Evolutionary conservation across 495 filamentous ascomycete species (phyloP).

Genomic region (Xylaria grammica): DNA sequence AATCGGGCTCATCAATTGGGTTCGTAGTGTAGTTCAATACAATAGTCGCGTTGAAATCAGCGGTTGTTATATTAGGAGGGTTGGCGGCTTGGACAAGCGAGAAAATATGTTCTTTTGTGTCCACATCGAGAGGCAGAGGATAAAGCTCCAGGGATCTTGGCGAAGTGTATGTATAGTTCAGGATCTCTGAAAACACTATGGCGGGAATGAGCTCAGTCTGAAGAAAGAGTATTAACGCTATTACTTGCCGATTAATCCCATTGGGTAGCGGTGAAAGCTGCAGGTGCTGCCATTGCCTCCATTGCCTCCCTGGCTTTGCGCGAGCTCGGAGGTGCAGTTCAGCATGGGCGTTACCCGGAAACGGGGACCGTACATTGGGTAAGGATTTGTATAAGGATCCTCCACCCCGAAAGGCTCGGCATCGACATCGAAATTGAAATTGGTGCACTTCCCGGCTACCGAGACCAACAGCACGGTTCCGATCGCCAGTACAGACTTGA

Average conservation of each 20-base stretch:
- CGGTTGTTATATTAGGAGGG: constrained; percentile 10
- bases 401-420: constrained; percentile 4
- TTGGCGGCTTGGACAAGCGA: constrained; percentile 7
- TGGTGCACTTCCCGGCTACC: constrained; percentile 3
- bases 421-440: constrained; percentile 5
- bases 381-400: not conserved
- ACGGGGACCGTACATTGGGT: not conserved
- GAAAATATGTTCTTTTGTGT: not conserved
- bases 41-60: constrained; percentile 5
- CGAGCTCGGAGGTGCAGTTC: constrained; percentile 7
- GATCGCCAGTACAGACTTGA: constrained; percentile 2
- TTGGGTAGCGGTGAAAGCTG: constrained; percentile 6
- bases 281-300: constrained; percentile 6
- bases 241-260: constrained; percentile 12
- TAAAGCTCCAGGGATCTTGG: not conserved
- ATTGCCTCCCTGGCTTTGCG: constrained; percentile 8
- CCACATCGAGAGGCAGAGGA: not conserved
- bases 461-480: constrained; percentile 5
- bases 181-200: constrained; percentile 1
- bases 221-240: not conserved
- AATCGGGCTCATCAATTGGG: constrained; percentile 9
- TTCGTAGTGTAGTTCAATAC: constrained; percentile 7
- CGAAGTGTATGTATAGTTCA: constrained; percentile 9
- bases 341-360: constrained; percentile 3
- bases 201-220: not conserved